Base-by-base conservation (phyloP, 2,329 filamentous ascomycete genomes). In the Sodiomyces alkalinus region DNA sequence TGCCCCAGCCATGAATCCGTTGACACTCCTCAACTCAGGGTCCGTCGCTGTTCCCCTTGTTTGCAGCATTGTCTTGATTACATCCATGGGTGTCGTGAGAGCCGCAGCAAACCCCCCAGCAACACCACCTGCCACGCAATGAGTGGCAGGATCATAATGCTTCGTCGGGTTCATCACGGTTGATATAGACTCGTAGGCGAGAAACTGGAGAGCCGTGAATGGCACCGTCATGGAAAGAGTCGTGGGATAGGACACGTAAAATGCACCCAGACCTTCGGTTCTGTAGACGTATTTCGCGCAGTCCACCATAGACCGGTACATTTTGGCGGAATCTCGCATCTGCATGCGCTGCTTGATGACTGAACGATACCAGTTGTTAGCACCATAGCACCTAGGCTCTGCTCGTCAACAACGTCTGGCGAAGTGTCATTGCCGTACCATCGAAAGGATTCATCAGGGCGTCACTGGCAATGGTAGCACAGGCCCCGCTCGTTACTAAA, bases 271-370 rank as follows among this genome's bases (percentile, higher is more conserved):
- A 30, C 90, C 90, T 56, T 98, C 90, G 29, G 73, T 77, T 44
- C 68, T 73, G 58, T 93, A 93, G 35, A 98, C 79, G 40, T 82
- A 78, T 48, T 68, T 73, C 32, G 87, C 87, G 62, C 90, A 98
- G 49, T 94, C 79, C 32, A 67, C 51, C 56, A 96, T 77, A 14
- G 80, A 85, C 44, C 76, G 78, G 59, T 96, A 93, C 60, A 77
- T 74, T 41, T 69, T 72, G 40, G 75, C 74, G n/a, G 87, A 96
- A 46, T 90, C 80, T 51, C 93, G 82, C 34, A 98, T 80, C 55
- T 98, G 90, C 90, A 98, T 98, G 44, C 90, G 81, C 55, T 98
- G 90, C 60, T 98, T 98, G 62, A 98, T 93, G 36, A 98, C 90
- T 94, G 46, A 17, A n/a, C 21, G 9, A 19, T 9, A 14, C 10